Percentiles rank a stretch among this genome's conserved stretches.
These are phyloP conservation scores for Amborella trichopoda DNA, from an alignment of 164 flowering plant species.

Conservation along the genomic window DNA sequence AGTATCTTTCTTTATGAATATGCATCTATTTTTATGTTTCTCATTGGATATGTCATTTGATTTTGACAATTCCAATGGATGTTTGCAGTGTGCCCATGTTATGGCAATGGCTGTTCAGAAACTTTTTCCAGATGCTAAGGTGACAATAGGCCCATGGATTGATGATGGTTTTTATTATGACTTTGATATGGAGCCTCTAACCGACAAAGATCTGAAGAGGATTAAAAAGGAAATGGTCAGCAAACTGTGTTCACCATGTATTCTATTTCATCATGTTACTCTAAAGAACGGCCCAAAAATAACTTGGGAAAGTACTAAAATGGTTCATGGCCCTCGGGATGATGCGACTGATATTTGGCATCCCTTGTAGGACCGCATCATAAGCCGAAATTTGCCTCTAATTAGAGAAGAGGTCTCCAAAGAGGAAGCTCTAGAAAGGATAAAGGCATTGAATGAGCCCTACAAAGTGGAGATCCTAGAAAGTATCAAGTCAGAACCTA, in stretches of 20 bases:
- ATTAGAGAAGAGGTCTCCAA: conserved; percentile 77
- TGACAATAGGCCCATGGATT: conserved; percentile 98
- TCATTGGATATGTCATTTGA: no score
- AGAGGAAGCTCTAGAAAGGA: conserved; percentile 80
- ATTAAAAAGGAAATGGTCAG: conserved; percentile 95
- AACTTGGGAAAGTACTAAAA: conserved; percentile 28
- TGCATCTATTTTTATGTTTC: not conserved
- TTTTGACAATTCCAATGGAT: not conserved
- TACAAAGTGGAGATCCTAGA: conserved; percentile 92
- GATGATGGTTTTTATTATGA: conserved; percentile 92
- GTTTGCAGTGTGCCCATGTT: conserved; percentile 88
- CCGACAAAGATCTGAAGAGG: conserved; percentile 79
- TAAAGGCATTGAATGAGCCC: conserved; percentile 65
- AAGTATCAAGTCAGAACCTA: conserved; percentile 71
- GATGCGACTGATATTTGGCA: conserved; percentile 38
- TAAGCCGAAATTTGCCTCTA: conserved; percentile 72
- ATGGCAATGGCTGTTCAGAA: conserved; percentile 99
- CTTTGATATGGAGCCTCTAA: conserved; percentile 89
- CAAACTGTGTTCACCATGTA: not conserved
- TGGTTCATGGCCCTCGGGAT: conserved; percentile 36
- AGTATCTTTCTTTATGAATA: not conserved
- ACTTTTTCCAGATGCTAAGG: conserved; percentile 84
- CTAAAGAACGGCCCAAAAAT: no score
- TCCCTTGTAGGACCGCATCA: conserved; percentile 93
- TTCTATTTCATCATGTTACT: not conserved